These are phyloP conservation scores for Cornus kousa DNA, from an alignment of 148 eudicot species.

Conservation along the genomic window DNA sequence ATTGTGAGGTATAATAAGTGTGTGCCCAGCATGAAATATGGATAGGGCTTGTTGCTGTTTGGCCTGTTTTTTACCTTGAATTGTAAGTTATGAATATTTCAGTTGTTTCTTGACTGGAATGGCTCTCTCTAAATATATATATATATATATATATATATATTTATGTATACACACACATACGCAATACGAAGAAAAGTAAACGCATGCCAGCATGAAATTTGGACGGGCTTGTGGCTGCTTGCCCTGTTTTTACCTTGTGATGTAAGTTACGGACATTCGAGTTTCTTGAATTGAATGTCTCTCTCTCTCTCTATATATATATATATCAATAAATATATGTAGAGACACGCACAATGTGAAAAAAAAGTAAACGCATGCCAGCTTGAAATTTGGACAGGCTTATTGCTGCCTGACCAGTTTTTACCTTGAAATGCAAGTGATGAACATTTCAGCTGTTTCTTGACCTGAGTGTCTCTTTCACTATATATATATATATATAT, in stretches of 20 bases:
- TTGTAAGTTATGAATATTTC: neutral
- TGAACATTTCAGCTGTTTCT: neutral
- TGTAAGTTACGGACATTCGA: neutral
- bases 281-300: neutral
- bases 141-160: no score
- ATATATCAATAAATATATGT: no score
- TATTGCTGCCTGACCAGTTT: neutral
- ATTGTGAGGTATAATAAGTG: constrained; percentile 14
- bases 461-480: neutral
- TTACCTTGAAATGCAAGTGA: constrained; percentile 1
- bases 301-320: neutral
- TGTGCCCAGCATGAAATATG: neutral
- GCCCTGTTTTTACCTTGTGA: neutral
- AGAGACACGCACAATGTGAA: no score
- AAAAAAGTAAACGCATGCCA: neutral
- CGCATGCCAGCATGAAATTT: neutral
- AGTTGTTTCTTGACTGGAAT: no score
- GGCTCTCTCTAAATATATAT: no score
- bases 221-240: neutral
- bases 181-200: no score
- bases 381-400: neutral
- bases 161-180: no score
- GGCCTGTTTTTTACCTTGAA: neutral
- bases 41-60: neutral
- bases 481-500: neutral